These are phyloP conservation scores for Saitoella complicata DNA, from an alignment of 805 yeast species.

Conservation along the genomic window DNA sequence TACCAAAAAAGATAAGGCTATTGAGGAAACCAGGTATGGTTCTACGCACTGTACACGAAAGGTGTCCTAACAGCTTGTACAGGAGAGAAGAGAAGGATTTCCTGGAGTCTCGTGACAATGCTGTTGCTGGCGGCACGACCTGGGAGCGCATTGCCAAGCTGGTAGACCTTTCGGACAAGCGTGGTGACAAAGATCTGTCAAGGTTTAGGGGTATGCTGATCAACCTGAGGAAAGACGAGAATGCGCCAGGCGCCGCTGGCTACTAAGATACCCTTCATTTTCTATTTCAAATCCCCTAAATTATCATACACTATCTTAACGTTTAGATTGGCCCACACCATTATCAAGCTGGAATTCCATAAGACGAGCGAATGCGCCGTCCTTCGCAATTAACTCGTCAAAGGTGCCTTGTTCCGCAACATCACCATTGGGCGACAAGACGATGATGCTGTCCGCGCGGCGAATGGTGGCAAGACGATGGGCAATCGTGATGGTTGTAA, in stretches of 20 bases:
- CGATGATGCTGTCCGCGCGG: constrained; percentile 66
- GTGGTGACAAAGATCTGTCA: constrained; percentile 44
- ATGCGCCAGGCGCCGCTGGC: constrained; percentile 55
- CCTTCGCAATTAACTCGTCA: constrained; percentile 30
- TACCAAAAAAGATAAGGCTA: constrained; percentile 55
- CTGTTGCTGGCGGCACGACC: constrained; percentile 29
- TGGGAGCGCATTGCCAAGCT: constrained; percentile 47
- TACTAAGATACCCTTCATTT: background rate
- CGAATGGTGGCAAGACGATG: constrained; percentile 80
- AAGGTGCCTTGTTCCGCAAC: constrained; percentile 61
- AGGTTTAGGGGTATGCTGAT: constrained; percentile 50
- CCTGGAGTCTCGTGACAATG: constrained; percentile 53
- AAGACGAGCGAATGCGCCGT: constrained; percentile 8
- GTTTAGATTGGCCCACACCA: background rate
- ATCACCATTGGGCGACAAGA: constrained; percentile 53
- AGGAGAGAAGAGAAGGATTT: constrained; percentile 52
- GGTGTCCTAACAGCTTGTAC: background rate
- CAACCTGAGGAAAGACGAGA: constrained; percentile 49
- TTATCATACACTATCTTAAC: constrained; percentile 1
- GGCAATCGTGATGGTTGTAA: constrained; percentile 72
- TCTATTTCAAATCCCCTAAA: constrained; percentile 1
- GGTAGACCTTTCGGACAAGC: constrained; percentile 29
- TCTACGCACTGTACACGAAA: background rate
- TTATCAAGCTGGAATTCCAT: constrained; percentile 8
- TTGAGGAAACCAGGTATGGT: constrained; percentile 34